Evolutionary conservation across 179 eudicot species (phyloP), one percentile per base, ranked within the genome.

Genomic region (Carnegiea gigantea): DNA sequence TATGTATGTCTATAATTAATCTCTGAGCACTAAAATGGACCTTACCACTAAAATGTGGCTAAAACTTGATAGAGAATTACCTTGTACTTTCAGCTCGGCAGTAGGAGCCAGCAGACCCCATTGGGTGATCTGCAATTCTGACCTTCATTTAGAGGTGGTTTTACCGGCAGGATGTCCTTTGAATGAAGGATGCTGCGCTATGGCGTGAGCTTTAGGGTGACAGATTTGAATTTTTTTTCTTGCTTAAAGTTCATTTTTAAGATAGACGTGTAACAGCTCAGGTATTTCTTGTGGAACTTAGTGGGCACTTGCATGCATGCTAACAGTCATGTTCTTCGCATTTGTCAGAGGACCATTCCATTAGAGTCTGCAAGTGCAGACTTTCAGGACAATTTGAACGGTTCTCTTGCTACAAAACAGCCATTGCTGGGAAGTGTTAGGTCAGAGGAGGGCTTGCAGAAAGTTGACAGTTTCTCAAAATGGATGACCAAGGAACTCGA

Each of bases 401-500:
- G 40, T 80, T 70, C 82, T 36, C 72, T 49, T 77, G 71, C 74
- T 81, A 70, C 84, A 36, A 86, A 80, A 84, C 84, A 88, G 85
- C 84, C 88, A 57, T 44, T 85, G 80, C 70, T 88, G 48, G 87
- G 86, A 51, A 82, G 82, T 80, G 78, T 88, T 51, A 73, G 48
- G 78, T 77, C 80, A 46, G 88, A 65, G 46, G 91, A 89, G 48
- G 80, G 87, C 74, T 79, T 92, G 85, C 92, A 90, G 80, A 92
- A 92, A 89, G 90, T 92, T 77, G 95, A 92, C 84, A 92, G 93
- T 82, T 90, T 92, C 79, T 87, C 91, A n/a, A 90, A 89, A 82
- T 92, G 95, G 95, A 86, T 89, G 90, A 86, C 89, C 24, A 89
- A 88, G 84, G 95, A 92, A 85, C 87, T 90, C 33, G 91, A 76